Conservation (phyloP, 306 rosid genomes). For the Gynostemma pentaphyllum region DNA sequence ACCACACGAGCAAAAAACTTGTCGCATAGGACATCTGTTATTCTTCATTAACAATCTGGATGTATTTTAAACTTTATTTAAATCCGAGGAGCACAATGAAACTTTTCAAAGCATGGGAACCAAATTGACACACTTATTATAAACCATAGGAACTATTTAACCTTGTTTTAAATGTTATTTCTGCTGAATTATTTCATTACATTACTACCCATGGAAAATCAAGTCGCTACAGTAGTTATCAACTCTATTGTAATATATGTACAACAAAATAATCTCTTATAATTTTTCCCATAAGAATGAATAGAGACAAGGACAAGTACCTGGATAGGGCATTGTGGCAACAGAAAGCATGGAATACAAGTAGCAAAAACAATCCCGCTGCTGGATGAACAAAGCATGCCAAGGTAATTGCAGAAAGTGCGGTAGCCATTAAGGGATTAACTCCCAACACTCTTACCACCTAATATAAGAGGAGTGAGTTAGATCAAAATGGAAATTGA, state of each 20-base stretch:
- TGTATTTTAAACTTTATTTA: no score
- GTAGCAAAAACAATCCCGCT: slow-evolving; percentile 56
- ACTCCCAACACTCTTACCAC: slow-evolving; percentile 53
- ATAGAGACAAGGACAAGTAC: slow-evolving; percentile 22
- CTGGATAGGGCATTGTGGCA: slow-evolving; percentile 88
- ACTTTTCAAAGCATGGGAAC: no score
- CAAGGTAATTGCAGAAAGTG: slow-evolving; percentile 53
- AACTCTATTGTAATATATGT: neutral
- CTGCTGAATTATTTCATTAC: neutral
- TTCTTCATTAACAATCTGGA: no score
- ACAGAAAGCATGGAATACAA: slow-evolving; percentile 57
- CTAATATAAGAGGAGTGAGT: slow-evolving; percentile 29
- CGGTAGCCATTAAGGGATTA: slow-evolving; percentile 48
- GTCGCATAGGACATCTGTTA: no score
- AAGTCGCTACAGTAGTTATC: neutral
- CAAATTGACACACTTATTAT: no score
- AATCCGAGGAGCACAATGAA: no score
- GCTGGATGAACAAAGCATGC: slow-evolving; percentile 81
- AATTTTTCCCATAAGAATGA: neutral
- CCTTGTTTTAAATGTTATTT: no score
- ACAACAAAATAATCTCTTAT: neutral
- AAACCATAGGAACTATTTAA: neutral
- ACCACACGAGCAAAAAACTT: no score
- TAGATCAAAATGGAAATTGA: slow-evolving; percentile 12
- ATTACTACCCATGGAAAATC: neutral